phyloP scores from a whole-genome alignment of 257 asterid species.

The Buddleja alternifolia region DNA sequence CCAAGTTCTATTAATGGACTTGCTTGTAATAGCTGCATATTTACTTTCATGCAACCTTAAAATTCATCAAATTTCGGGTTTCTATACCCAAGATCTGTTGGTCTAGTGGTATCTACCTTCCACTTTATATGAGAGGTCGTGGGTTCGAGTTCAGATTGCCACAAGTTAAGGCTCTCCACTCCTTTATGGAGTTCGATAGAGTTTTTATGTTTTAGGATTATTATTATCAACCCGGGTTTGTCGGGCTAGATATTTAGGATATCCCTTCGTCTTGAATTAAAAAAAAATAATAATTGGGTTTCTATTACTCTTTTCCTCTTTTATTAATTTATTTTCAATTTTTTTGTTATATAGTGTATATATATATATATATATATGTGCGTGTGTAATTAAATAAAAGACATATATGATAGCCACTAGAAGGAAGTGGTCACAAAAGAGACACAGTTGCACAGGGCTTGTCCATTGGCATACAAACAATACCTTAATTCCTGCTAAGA shows the following conservation, averaged over 20 bases:
- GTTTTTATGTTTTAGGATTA: too few species aligned
- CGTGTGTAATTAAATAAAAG: not conserved
- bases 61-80: too few species aligned
- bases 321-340: not conserved
- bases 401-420: not conserved
- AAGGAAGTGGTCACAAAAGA: constrained; percentile 29
- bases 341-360: not conserved
- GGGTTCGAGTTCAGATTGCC: too few species aligned
- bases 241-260: too few species aligned
- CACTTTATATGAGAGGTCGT: too few species aligned
- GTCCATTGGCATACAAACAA: constrained; percentile 50
- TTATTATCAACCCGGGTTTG: too few species aligned
- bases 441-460: constrained; percentile 24
- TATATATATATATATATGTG: not conserved
- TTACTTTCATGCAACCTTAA: not conserved
- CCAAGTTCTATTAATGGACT: not conserved
- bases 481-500: constrained; percentile 38
- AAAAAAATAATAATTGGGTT: too few species aligned
- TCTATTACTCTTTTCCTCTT: not conserved
- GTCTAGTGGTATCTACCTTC: too few species aligned
- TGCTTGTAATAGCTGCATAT: not conserved
- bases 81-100: too few species aligned
- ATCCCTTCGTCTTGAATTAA: too few species aligned
- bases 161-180: too few species aligned
- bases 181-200: too few species aligned